phyloP scores from a whole-genome alignment of 208 protist genomes.

The Phytomonas francai region DNA sequence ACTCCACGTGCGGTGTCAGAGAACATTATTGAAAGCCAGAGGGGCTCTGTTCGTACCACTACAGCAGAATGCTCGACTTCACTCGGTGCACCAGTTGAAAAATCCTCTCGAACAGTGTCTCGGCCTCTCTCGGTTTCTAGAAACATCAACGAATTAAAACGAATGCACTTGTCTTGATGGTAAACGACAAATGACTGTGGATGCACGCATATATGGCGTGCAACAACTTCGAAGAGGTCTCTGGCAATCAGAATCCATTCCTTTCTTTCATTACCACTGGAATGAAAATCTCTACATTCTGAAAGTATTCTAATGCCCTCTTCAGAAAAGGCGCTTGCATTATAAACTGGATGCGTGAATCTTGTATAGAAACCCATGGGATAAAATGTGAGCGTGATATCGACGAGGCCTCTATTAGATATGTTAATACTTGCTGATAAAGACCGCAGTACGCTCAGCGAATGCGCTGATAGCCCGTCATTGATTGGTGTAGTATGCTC shows the following conservation, averaged over 20 bases:
- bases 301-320: background rate
- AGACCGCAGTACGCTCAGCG: background rate
- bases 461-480: background rate
- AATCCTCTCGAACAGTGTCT: background rate
- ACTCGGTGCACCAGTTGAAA: background rate
- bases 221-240: slow-evolving; percentile 57
- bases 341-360: background rate
- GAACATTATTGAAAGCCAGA: slow-evolving; percentile 46
- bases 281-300: background rate
- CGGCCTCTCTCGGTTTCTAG: slow-evolving; percentile 18
- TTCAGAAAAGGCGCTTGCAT: background rate
- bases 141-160: slow-evolving; percentile 48
- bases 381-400: slow-evolving; percentile 3
- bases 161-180: slow-evolving; percentile 44
- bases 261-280: background rate
- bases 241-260: slow-evolving; percentile 41
- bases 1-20: background rate
- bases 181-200: slow-evolving; percentile 52
- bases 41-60: slow-evolving; percentile 26
- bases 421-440: background rate
- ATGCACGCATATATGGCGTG: slow-evolving; percentile 38
- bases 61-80: background rate
- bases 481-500: background rate
- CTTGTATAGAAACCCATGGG: background rate
- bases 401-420: background rate